Evolutionary conservation across 202 grass and related monocot genomes (phyloP), one percentile per base, ranked within the genome.

Genomic region (Setaria viridis): DNA sequence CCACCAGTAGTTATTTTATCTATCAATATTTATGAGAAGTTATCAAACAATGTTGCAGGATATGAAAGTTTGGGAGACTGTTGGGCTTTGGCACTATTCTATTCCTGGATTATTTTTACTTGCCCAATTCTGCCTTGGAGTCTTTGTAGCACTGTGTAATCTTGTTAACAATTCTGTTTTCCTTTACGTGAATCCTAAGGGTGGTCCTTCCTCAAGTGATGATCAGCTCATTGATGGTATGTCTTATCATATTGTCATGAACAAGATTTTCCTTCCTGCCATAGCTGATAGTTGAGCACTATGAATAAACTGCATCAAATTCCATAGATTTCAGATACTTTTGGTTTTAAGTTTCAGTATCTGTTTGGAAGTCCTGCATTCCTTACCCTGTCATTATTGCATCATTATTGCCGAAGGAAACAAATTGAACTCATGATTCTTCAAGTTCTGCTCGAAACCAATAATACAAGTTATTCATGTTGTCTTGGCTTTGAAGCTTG

Each of bases 141-240:
- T 95, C 25, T 95, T 98, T 91, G 93, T 98, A 55, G 95, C 95
- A 84, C 74, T 98, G 80, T 95, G 93, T 83, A 98, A 98, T 87
- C 95, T 98, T 79, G 95, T 95, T 84, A 98, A 95, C 70, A 98
- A 95, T 88, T 98, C 93, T 57, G 91, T 98, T 82, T 98, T 98
- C 89, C 84, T 89, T 77, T 91, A 94, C 49, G 70, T 89, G 85
- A 90, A 89, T 82, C 81, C 80, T 63, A 82, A 88, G 67, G 83
- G 85, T 34, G 79, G 91, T 60, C 89, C 89, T 64, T 92, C 91
- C 14, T 90, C 95, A 13, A 90, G 89, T 70, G 93, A 91, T 70
- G 95, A 98, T 85, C 90, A 94, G 34, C 74, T 87, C 67, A 86
- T 91, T 80, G 93, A 98, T 84, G 95, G 95, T 95, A 83, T 82